Base-by-base conservation (phyloP, 148 eudicot species). In the Fagopyrum homotropicum region DNA sequence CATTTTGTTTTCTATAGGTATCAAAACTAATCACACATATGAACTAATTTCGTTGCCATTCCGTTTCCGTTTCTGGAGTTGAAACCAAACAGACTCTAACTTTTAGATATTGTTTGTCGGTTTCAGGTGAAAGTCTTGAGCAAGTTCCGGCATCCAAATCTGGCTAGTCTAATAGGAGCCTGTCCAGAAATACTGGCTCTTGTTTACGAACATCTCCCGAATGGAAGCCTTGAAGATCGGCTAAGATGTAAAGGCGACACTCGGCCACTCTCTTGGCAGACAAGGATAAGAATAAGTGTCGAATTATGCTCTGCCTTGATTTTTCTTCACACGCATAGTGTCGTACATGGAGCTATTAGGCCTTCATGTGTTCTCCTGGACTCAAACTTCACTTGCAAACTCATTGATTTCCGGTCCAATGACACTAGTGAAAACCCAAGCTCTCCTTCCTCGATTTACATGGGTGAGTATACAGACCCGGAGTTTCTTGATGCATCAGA, bases 151-250 rank as follows among this genome's bases (percentile, higher is more conserved):
- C 98, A 91, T 79, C 97, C 94, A 66, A 91, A 91, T 78, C 73
- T 93, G 45, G 79, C 87, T 47, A 83, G 83, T 57, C 83, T 91
- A 15, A 82, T 93, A 12, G 98, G 97, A 77, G 85, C 92, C 74
- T 89, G 97, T 78, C 91, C 90, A 0, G 94, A 91, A 74, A 83
- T 84, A 30, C 83, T 80, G 52, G 77, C 85, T 64, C 85, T 91
- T 26, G 79, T 93, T 56, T 91, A 91, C 49, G 98, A 91, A 80
- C 83, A 86, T 79, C 89, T 87, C 51, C 88, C 93, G 4, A 86
- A 90, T 43, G 97, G 93, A 74, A 89, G 85, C 83, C 95, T 93
- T 43, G 89, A 91, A 83, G 97, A 93, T 56, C 84, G 97, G 45
- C 84, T 93, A 72, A 74, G 45, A 73, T 87, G 91, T 85, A 88